These are phyloP conservation scores for Hymenoscyphus infarciens DNA, from an alignment of 2,329 filamentous ascomycete species.

Conservation along the genomic window DNA sequence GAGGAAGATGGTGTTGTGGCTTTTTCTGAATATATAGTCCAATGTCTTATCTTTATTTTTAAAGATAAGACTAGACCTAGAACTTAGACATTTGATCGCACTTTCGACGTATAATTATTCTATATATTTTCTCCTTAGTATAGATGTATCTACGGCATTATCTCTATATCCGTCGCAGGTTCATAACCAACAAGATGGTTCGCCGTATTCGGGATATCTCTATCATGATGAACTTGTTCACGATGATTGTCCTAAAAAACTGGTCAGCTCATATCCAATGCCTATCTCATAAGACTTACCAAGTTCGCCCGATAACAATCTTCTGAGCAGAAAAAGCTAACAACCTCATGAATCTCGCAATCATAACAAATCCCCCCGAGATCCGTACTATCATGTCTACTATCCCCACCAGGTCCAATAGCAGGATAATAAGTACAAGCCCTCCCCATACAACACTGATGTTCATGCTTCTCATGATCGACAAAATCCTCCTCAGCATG, in stretches of 20 bases:
- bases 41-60: no score
- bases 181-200: slow-evolving; percentile 6
- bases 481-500: slow-evolving; percentile 31
- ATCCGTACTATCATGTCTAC: slow-evolving; percentile 7
- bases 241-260: slow-evolving; percentile 11
- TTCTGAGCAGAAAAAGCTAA: slow-evolving; percentile 28
- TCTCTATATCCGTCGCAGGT: slow-evolving; percentile 11
- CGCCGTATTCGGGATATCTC: slow-evolving; percentile 12
- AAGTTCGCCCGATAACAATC: slow-evolving; percentile 28
- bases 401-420: slow-evolving; percentile 21
- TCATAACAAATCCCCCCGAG: slow-evolving; percentile 24
- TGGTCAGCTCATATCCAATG: not conserved
- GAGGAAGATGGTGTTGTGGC: no score
- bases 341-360: slow-evolving; percentile 23
- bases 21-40: no score
- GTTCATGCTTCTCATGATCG: slow-evolving; percentile 25
- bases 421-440: slow-evolving; percentile 24
- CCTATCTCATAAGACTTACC: slow-evolving; percentile 14
- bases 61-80: no score
- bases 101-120: not conserved
- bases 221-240: slow-evolving; percentile 13
- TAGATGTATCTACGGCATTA: not conserved
- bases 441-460: slow-evolving; percentile 25
- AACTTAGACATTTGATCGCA: no score
- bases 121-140: not conserved